A percentile compares a stretch with the other conserved stretches of the same genome.
Conservation (phyloP, 345 rosid species). For the Brassica nigra region DNA sequence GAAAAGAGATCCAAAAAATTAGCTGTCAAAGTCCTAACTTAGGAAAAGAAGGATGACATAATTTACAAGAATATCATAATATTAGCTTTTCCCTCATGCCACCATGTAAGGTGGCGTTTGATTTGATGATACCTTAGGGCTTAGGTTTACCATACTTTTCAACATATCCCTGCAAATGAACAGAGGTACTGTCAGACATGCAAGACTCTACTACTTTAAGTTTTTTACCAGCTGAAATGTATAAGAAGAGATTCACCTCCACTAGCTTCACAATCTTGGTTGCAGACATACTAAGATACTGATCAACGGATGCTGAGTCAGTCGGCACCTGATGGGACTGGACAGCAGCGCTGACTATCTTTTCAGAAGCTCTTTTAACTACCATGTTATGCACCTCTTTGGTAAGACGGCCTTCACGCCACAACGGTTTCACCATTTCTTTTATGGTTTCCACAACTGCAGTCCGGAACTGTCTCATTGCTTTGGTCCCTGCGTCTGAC, state of each 20-base stretch:
- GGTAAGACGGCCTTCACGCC: slow-evolving; percentile 83
- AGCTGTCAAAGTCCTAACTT: slow-evolving; percentile 3
- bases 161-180: slow-evolving; percentile 73
- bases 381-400: slow-evolving; percentile 79
- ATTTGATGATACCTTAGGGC: slow-evolving; percentile 41
- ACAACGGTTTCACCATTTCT: slow-evolving; percentile 72
- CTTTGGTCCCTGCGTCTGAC: slow-evolving; percentile 55
- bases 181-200: slow-evolving; percentile 32
- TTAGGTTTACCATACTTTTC: slow-evolving; percentile 55
- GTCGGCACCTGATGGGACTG: slow-evolving; percentile 65
- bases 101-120: slow-evolving; percentile 7
- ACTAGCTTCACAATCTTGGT: slow-evolving; percentile 74
- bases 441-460: slow-evolving; percentile 68
- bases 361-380: slow-evolving; percentile 74
- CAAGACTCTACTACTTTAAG: neutral
- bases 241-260: slow-evolving; percentile 56
- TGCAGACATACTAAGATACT: slow-evolving; percentile 59
- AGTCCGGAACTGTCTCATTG: slow-evolving; percentile 56
- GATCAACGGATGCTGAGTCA: slow-evolving; percentile 50
- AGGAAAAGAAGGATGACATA: slow-evolving; percentile 15
- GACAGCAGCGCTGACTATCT: slow-evolving; percentile 62
- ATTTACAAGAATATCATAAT: slow-evolving; percentile 29
- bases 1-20: slow-evolving; percentile 10
- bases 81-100: slow-evolving; percentile 18
- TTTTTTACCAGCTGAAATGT: neutral